Evolutionary conservation across 768 basidiomycete species (phyloP).

Genomic region (Steccherinum ochraceum): DNA sequence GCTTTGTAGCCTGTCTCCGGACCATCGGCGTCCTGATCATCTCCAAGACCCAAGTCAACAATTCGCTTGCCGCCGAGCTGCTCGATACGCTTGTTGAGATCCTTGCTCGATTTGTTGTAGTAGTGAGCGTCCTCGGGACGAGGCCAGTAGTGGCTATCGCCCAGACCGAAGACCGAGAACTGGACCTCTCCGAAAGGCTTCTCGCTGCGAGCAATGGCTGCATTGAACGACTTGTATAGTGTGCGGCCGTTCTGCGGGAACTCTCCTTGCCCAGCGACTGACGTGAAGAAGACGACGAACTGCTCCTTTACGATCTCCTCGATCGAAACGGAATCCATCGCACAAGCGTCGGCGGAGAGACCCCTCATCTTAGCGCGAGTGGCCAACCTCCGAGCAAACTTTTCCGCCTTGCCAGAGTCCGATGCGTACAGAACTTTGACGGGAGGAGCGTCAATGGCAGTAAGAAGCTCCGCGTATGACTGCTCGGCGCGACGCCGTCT

Average conservation of each 20-base stretch:
- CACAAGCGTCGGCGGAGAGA: slow-evolving; percentile 64
- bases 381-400: slow-evolving; percentile 84
- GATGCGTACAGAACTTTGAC: slow-evolving; percentile 89
- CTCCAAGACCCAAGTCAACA: slow-evolving; percentile 75
- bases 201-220: slow-evolving; percentile 51
- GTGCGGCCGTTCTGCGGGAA: slow-evolving; percentile 93
- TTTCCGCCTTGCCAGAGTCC: slow-evolving; percentile 95
- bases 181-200: slow-evolving; percentile 56
- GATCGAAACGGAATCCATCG: slow-evolving; percentile 76
- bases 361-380: slow-evolving; percentile 82
- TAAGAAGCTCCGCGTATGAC: slow-evolving; percentile 79
- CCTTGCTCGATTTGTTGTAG: slow-evolving; percentile 95
- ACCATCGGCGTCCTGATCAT: slow-evolving; percentile 97
- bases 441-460: slow-evolving; percentile 83
- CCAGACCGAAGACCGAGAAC: slow-evolving; percentile 88
- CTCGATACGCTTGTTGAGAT: slow-evolving; percentile 75
- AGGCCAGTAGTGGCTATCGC: slow-evolving; percentile 99
- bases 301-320: slow-evolving; percentile 58
- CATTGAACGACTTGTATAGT: slow-evolving; percentile 81
- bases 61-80: slow-evolving; percentile 76
- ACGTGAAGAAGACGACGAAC: slow-evolving; percentile 82
- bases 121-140: slow-evolving; percentile 94
- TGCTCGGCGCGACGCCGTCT: slow-evolving; percentile 76
- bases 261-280: slow-evolving; percentile 95
- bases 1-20: slow-evolving; percentile 91